Conservation (phyloP, 176 grass and related monocot genomes). For the Alopecurus myosuroides region DNA sequence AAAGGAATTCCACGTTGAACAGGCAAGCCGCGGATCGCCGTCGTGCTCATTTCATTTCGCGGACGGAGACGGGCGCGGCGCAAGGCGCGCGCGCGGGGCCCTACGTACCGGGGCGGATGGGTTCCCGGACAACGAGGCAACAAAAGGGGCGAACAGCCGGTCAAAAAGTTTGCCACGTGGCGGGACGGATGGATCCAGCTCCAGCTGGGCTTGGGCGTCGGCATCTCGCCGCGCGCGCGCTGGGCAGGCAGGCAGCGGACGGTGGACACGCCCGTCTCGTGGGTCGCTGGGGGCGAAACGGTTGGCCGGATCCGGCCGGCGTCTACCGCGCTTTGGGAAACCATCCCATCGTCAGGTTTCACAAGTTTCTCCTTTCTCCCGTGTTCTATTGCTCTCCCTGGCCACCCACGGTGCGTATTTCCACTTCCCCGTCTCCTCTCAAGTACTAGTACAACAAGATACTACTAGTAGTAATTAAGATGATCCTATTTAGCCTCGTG, state of each 20-base stretch:
- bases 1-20: constrained; percentile 13
- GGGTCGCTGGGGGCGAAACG: not conserved
- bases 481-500: not conserved
- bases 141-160: not conserved
- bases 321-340: not conserved
- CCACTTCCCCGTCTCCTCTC: too few relatives aligned
- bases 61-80: not conserved
- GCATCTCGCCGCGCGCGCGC: not conserved
- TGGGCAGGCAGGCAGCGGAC: not conserved
- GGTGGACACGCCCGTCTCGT: not conserved
- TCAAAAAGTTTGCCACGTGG: too few relatives aligned
- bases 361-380: too few relatives aligned
- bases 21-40: not conserved
- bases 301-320: not conserved
- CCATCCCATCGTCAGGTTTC: not conserved
- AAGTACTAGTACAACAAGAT: too few relatives aligned
- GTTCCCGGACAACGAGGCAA: constrained; percentile 1
- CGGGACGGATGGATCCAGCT: not conserved
- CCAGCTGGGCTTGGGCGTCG: not conserved
- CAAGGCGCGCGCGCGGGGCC: not conserved
- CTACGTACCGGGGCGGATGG: not conserved
- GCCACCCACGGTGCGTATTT: too few relatives aligned
- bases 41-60: not conserved
- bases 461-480: not conserved
- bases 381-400: too few relatives aligned